Percentiles rank a stretch among this genome's conserved stretches.
Conservation (phyloP, 192 early-diverging fungal genomes). For the Backusella macrospora region DNA sequence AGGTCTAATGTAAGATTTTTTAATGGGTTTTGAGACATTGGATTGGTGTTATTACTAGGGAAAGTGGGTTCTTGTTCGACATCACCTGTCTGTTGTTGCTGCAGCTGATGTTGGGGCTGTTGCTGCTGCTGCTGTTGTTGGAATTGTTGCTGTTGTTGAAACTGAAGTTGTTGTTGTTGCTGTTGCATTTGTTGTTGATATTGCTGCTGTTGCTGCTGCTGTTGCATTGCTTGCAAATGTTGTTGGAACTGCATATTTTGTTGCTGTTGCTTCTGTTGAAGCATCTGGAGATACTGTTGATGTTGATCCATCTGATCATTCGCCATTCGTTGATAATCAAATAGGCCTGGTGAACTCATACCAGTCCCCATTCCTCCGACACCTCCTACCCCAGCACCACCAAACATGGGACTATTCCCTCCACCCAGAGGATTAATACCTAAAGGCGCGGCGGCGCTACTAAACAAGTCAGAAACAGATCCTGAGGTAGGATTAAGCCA, state of each 20-base stretch:
- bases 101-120: neutral
- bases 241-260: constrained; percentile 39
- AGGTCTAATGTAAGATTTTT: constrained; percentile 11
- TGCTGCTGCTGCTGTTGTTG: neutral
- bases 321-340: constrained; percentile 24
- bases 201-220: constrained; percentile 16
- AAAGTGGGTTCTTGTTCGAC: neutral
- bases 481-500: neutral
- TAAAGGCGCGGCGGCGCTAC: neutral
- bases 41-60: neutral
- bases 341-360: constrained; percentile 23
- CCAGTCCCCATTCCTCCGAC: constrained; percentile 9
- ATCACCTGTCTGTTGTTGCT: neutral
- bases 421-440: neutral
- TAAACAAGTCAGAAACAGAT: neutral
- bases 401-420: neutral
- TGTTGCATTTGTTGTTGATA: constrained; percentile 1
- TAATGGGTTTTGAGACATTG: neutral
- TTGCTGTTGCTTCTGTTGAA: constrained; percentile 42
- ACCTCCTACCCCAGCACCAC: constrained; percentile 3
- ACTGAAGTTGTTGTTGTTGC: constrained; percentile 1
- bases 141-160: constrained; percentile 1
- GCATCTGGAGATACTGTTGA: constrained; percentile 37
- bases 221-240: constrained; percentile 28
- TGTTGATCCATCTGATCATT: constrained; percentile 44